Evolutionary conservation across 176 grass and related monocot species (phyloP).

Genomic region (Pharus latifolius): DNA sequence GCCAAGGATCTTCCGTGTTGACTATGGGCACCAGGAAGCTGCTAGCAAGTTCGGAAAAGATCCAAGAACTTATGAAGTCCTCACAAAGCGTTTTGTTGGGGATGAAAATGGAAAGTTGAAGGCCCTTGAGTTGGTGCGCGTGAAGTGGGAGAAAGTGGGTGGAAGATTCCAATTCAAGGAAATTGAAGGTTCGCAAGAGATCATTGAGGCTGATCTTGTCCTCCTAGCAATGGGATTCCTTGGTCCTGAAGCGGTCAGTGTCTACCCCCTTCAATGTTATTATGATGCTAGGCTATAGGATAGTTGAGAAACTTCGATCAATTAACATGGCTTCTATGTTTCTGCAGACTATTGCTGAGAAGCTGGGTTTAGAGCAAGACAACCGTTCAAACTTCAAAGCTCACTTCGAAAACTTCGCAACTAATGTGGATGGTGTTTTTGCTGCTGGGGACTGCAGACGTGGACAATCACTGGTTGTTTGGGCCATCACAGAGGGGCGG

Average conservation of each 20-base stretch:
- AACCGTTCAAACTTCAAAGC: slow-evolving; percentile 91
- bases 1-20: slow-evolving; percentile 82
- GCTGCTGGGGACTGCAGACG: slow-evolving; percentile 93
- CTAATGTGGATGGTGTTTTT: slow-evolving; percentile 82
- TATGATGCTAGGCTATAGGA: neutral
- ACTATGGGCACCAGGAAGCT: slow-evolving; percentile 96
- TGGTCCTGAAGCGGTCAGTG: slow-evolving; percentile 77
- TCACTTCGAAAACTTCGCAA: slow-evolving; percentile 71
- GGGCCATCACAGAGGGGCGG: slow-evolving; percentile 96
- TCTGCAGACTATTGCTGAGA: slow-evolving; percentile 57
- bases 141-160: slow-evolving; percentile 61
- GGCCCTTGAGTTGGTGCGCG: slow-evolving; percentile 64
- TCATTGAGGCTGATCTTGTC: slow-evolving; percentile 93
- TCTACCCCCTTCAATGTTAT: neutral
- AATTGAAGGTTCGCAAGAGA: slow-evolving; percentile 68
- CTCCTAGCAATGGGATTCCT: slow-evolving; percentile 96
- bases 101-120: slow-evolving; percentile 78
- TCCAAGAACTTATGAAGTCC: slow-evolving; percentile 77
- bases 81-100: slow-evolving; percentile 80
- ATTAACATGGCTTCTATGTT: slow-evolving; percentile 14
- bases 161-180: slow-evolving; percentile 67
- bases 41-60: slow-evolving; percentile 79
- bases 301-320: neutral
- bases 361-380: slow-evolving; percentile 73
- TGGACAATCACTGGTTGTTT: slow-evolving; percentile 92